Conservation (phyloP, 371 early-diverging fungal species). For the Rhizomucor pusillus region DNA sequence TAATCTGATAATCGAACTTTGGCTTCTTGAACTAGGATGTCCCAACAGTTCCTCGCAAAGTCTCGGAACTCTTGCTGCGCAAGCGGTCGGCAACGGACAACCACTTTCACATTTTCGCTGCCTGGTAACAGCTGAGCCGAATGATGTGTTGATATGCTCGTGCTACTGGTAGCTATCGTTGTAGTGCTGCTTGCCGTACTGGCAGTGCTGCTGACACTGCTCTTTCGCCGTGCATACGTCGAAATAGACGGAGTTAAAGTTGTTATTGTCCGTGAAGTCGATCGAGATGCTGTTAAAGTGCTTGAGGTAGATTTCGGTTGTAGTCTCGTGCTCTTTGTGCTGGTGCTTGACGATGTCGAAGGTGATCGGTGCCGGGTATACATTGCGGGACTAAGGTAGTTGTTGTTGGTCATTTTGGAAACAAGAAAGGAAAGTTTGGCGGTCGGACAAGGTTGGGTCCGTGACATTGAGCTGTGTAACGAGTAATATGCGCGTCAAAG, state of each 20-base stretch:
- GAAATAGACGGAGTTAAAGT: constrained; percentile 12
- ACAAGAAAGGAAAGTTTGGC: too few relatives aligned
- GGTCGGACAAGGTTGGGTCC: too few relatives aligned
- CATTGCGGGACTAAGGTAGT: too few relatives aligned
- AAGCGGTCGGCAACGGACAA: constrained; percentile 39
- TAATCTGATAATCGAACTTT: constrained; percentile 8
- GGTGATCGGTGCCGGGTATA: constrained; percentile 7
- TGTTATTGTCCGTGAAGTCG: constrained; percentile 14
- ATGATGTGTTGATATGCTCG: background rate
- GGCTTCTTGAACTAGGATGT: constrained; percentile 1
- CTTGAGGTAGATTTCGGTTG: constrained; percentile 6
- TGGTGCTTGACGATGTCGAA: constrained; percentile 7
- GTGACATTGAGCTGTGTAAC: too few relatives aligned
- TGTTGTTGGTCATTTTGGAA: too few relatives aligned
- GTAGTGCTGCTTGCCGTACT: constrained; percentile 8
- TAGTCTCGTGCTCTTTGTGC: constrained; percentile 4
- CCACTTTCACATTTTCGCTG: constrained; percentile 39
- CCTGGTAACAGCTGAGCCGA: too few relatives aligned
- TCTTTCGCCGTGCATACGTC: constrained; percentile 5
- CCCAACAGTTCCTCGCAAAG: constrained; percentile 7
- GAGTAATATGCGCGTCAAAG: too few relatives aligned
- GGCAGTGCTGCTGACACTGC: constrained; percentile 4
- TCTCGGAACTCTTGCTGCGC: constrained; percentile 15
- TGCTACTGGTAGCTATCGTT: background rate
- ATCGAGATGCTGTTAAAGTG: background rate